phyloP scores from a whole-genome alignment of 441 rosid species.

The Adansonia rubrostipa region DNA sequence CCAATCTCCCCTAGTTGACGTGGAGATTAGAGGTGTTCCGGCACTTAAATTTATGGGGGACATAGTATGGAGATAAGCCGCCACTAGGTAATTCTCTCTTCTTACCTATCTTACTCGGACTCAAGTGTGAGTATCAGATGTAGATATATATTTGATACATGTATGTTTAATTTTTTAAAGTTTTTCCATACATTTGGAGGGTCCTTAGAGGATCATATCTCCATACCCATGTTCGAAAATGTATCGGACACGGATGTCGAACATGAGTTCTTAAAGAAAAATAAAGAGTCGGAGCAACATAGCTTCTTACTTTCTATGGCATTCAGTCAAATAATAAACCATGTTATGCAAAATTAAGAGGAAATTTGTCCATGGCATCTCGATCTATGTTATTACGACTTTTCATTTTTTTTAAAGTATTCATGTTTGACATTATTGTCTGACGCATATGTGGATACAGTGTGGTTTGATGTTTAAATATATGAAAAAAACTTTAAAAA shows the following conservation, averaged over 20 bases:
- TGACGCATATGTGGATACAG: background rate
- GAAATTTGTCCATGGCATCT: background rate
- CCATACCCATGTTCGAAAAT: no score
- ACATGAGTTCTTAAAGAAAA: no score
- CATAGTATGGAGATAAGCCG: conserved; percentile 79
- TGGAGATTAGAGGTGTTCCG: conserved; percentile 97
- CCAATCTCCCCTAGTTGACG: conserved; percentile 86
- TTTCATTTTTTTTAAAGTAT: background rate
- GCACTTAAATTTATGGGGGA: conserved; percentile 90
- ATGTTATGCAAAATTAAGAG: background rate
- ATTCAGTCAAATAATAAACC: background rate
- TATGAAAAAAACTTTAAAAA: no score
- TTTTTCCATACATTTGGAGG: no score
- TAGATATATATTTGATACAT: no score
- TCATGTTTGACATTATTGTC: background rate
- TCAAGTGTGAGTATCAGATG: no score
- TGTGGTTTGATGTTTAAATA: no score
- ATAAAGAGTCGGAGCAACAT: no score
- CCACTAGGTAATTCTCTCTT: conserved; percentile 18
- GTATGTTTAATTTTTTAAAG: no score
- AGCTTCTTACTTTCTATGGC: background rate
- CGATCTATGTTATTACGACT: background rate
- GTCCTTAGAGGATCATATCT: no score
- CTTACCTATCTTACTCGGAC: no score
- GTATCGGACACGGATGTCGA: no score